A percentile compares a stretch with the other conserved stretches of the same genome.
These are phyloP conservation scores for Arabis alpina DNA, from an alignment of 345 rosid genomes.

Conservation along the genomic window DNA sequence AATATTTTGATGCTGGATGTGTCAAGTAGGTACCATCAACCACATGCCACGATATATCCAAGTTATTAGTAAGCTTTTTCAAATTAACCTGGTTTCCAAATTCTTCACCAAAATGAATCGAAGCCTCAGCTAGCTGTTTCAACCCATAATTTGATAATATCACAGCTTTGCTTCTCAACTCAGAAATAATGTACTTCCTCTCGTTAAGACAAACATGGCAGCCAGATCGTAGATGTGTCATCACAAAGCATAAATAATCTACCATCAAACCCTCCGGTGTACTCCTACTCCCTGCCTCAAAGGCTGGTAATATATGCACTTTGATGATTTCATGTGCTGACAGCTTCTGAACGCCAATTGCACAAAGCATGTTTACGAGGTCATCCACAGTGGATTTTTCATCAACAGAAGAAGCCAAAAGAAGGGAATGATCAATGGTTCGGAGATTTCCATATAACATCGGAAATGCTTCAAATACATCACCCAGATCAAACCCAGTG, in stretches of 20 bases:
- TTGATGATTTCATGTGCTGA: slow-evolving; percentile 88
- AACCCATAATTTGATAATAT: slow-evolving; percentile 75
- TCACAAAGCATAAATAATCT: slow-evolving; percentile 84
- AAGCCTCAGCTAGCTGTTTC: slow-evolving; percentile 52
- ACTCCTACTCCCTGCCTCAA: slow-evolving; percentile 48
- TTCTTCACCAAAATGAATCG: slow-evolving; percentile 76
- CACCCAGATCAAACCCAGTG: slow-evolving; percentile 53
- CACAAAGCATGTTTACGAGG: slow-evolving; percentile 62
- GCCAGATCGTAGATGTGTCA: slow-evolving; percentile 78
- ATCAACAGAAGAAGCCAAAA: slow-evolving; percentile 50
- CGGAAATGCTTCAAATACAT: slow-evolving; percentile 69
- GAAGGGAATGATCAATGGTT: slow-evolving; percentile 63
- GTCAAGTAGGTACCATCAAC: slow-evolving; percentile 72
- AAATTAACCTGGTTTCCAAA: slow-evolving; percentile 65
- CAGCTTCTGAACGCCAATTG: slow-evolving; percentile 73
- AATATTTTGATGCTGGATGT: slow-evolving; percentile 61
- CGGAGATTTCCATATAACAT: slow-evolving; percentile 71
- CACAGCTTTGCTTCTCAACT: slow-evolving; percentile 66
- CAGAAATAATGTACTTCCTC: slow-evolving; percentile 63
- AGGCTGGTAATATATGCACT: slow-evolving; percentile 74
- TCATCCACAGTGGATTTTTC: slow-evolving; percentile 48
- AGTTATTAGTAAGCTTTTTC: slow-evolving; percentile 53
- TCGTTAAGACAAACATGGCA: slow-evolving; percentile 69
- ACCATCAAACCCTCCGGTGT: slow-evolving; percentile 53
- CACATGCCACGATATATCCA: slow-evolving; percentile 72